phyloP scores from a whole-genome alignment of 2,329 filamentous ascomycete species.

The Hypocrella siamensis region DNA sequence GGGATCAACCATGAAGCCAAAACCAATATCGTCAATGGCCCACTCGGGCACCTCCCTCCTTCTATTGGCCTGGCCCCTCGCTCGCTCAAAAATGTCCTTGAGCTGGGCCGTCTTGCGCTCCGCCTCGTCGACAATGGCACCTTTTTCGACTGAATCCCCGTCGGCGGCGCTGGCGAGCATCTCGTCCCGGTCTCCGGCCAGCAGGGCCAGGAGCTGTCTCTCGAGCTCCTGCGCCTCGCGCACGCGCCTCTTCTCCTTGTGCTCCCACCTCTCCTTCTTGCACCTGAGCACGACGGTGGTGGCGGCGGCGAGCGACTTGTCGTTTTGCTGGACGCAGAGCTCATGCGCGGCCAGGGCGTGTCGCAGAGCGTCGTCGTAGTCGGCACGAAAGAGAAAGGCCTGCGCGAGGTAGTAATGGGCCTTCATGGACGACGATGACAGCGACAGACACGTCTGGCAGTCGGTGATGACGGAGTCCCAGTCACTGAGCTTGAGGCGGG shows the following conservation, averaged over 20 bases:
- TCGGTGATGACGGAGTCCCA: slow-evolving; percentile 67
- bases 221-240: slow-evolving; percentile 43
- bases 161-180: slow-evolving; percentile 21
- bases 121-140: slow-evolving; percentile 31
- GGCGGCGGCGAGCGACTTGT: slow-evolving; percentile 53
- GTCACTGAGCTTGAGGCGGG: slow-evolving; percentile 55
- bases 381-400: slow-evolving; percentile 54
- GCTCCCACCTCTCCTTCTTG: slow-evolving; percentile 78
- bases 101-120: slow-evolving; percentile 28
- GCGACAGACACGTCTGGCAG: slow-evolving; percentile 57
- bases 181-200: slow-evolving; percentile 31
- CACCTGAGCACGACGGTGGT: slow-evolving; percentile 60
- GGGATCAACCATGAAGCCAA: slow-evolving; percentile 59
- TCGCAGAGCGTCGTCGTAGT: slow-evolving; percentile 54
- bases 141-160: slow-evolving; percentile 27
- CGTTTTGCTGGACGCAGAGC: slow-evolving; percentile 45
- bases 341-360: slow-evolving; percentile 60
- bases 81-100: slow-evolving; percentile 33
- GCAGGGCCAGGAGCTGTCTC: slow-evolving; percentile 36
- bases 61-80: slow-evolving; percentile 26
- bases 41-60: slow-evolving; percentile 56
- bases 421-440: slow-evolving; percentile 56
- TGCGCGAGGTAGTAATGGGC: slow-evolving; percentile 72
- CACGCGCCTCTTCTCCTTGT: slow-evolving; percentile 45
- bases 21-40: slow-evolving; percentile 61